Conservation (phyloP, 2,329 filamentous ascomycete species). For the Cercospora nicotianae region DNA sequence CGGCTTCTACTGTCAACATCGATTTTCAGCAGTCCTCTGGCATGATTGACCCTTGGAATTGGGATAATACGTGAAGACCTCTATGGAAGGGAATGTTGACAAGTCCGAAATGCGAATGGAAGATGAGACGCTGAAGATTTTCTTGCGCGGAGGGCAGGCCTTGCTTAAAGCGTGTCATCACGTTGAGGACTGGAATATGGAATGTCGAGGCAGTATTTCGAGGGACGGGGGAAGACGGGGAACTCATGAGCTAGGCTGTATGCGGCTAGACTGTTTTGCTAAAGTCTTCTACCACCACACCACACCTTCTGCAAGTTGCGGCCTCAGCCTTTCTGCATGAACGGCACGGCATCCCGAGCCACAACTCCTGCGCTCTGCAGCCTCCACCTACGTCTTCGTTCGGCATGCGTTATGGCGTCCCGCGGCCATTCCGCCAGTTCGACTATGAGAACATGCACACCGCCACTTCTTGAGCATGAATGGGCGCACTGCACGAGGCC, state of each 20-base stretch:
- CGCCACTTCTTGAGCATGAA: background rate
- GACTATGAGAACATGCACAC: background rate
- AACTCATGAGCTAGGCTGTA: background rate
- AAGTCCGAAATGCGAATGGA: background rate
- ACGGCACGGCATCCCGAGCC: background rate
- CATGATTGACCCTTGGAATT: background rate
- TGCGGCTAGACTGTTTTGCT: background rate
- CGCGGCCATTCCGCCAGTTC: background rate
- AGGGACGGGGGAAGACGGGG: no score
- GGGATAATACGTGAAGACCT: background rate
- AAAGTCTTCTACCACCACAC: background rate
- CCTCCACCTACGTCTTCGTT: background rate
- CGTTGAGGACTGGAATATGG: no score
- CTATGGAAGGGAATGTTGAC: background rate
- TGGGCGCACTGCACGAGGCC: background rate
- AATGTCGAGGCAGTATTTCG: no score
- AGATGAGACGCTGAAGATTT: background rate
- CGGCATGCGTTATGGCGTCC: background rate
- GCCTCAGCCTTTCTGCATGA: background rate
- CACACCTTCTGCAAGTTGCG: background rate
- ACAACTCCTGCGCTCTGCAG: background rate
- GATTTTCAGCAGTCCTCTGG: background rate
- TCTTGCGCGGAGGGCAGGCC: no score
- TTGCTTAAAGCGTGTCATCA: no score
- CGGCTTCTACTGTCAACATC: background rate